phyloP scores from a whole-genome alignment of 192 early-diverging fungal species.

The Podila horticola region DNA sequence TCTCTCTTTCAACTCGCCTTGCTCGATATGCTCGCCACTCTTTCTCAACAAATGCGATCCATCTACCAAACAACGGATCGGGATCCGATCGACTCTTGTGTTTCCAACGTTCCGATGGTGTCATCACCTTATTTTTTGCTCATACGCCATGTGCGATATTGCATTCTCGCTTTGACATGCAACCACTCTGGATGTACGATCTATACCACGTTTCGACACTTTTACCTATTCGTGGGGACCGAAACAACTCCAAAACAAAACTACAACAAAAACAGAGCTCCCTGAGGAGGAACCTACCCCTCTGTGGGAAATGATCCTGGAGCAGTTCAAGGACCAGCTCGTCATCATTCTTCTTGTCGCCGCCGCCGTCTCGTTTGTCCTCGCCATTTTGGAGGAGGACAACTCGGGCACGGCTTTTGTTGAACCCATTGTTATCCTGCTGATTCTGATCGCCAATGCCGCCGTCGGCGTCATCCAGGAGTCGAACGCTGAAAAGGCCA shows the following conservation, averaged over 20 bases:
- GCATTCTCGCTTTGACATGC: neutral
- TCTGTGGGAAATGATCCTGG: slow-evolving; percentile 91
- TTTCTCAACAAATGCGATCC: slow-evolving; percentile 72
- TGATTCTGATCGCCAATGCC: slow-evolving; percentile 98
- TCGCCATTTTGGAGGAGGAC: slow-evolving; percentile 90
- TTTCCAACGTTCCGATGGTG: neutral
- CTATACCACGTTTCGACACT: neutral
- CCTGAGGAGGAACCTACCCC: slow-evolving; percentile 92
- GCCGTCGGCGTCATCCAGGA: slow-evolving; percentile 98
- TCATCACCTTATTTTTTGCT: slow-evolving; percentile 4
- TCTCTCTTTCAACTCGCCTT: slow-evolving; percentile 82
- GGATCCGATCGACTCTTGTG: neutral
- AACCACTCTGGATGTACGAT: neutral
- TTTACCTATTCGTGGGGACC: neutral
- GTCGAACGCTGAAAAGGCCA: slow-evolving; percentile 95
- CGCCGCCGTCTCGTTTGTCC: slow-evolving; percentile 90
- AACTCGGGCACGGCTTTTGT: slow-evolving; percentile 89
- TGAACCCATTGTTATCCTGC: slow-evolving; percentile 96
- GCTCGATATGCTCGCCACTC: slow-evolving; percentile 86
- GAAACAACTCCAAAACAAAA: neutral
- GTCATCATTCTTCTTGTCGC: slow-evolving; percentile 95
- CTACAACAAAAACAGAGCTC: slow-evolving; percentile 65
- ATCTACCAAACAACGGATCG: neutral
- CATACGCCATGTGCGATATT: neutral
- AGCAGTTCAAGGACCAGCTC: slow-evolving; percentile 99